These are phyloP conservation scores for Artemisia argyi DNA, from an alignment of 129 eudicot species.

Conservation along the genomic window DNA sequence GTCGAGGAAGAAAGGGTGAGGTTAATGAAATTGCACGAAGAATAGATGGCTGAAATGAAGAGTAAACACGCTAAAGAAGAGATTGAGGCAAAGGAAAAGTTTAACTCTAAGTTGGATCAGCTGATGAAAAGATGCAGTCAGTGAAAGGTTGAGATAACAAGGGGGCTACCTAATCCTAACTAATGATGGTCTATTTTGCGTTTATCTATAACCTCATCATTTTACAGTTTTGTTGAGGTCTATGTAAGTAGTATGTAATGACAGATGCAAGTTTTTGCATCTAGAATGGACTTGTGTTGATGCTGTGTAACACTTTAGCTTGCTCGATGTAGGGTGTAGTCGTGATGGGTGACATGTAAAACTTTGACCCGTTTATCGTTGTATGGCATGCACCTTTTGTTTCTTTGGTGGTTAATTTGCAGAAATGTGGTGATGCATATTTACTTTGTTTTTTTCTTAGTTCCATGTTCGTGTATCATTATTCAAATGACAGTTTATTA, in stretches of 20 bases:
- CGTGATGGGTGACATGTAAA: too few species aligned
- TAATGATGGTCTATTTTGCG: neutral
- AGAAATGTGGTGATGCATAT: neutral
- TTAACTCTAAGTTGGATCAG: conserved; percentile 33
- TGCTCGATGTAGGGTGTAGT: too few species aligned
- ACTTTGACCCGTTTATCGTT: neutral
- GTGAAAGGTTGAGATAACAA: conserved; percentile 8
- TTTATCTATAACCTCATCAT: neutral
- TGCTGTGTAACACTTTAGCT: neutral
- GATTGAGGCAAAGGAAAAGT: conserved; percentile 51
- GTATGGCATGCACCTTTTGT: neutral
- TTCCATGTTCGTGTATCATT: neutral
- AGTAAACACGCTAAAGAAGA: conserved; percentile 40
- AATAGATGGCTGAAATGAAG: conserved; percentile 42
- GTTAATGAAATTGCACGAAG: conserved; percentile 37
- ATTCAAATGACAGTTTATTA: neutral
- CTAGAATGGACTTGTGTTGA: conserved; percentile 1
- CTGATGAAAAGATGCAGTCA: conserved; percentile 58
- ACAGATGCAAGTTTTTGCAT: neutral
- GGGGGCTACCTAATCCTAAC: conserved; percentile 3
- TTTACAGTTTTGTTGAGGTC: conserved; percentile 14
- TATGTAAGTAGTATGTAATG: conserved; percentile 9
- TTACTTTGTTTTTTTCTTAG: neutral
- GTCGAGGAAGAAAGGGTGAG: conserved; percentile 36
- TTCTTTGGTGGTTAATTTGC: neutral